Evolutionary conservation across 2,329 filamentous ascomycete species (phyloP).

Genomic region (Apiospora arundinis): DNA sequence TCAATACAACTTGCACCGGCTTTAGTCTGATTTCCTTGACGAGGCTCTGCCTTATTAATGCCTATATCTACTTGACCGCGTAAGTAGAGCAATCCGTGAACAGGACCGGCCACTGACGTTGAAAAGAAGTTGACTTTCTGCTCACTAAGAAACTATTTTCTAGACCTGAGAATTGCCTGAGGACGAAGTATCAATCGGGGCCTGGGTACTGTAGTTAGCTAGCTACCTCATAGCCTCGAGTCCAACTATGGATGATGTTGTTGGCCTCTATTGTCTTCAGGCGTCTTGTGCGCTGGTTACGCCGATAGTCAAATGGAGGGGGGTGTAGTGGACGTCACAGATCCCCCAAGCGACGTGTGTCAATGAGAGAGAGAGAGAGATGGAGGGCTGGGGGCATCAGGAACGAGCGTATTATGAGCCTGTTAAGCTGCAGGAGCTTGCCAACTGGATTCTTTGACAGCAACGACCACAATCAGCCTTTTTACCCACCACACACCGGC

Average conservation of each 20-base stretch:
- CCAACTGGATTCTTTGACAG: background rate
- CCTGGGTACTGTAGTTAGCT: too few relatives aligned
- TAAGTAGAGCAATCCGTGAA: background rate
- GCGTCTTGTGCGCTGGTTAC: background rate
- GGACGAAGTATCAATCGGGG: background rate
- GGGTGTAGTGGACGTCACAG: background rate
- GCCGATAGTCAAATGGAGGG: background rate
- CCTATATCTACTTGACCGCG: background rate
- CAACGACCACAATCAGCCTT: background rate
- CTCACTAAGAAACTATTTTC: background rate
- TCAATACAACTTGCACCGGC: background rate
- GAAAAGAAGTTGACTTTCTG: background rate
- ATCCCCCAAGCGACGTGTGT: background rate
- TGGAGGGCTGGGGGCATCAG: background rate
- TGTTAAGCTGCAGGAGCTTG: background rate
- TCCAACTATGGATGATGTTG: background rate
- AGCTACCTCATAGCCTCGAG: background rate
- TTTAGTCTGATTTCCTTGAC: background rate
- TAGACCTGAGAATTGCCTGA: background rate
- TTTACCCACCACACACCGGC: constrained; percentile 9
- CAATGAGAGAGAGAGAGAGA: background rate
- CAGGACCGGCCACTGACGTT: background rate
- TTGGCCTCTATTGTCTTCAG: background rate
- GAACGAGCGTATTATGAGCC: background rate
- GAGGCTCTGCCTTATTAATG: background rate